Base-by-base conservation (phyloP, 78 protist genomes). In the Monosiga brevicollis region DNA sequence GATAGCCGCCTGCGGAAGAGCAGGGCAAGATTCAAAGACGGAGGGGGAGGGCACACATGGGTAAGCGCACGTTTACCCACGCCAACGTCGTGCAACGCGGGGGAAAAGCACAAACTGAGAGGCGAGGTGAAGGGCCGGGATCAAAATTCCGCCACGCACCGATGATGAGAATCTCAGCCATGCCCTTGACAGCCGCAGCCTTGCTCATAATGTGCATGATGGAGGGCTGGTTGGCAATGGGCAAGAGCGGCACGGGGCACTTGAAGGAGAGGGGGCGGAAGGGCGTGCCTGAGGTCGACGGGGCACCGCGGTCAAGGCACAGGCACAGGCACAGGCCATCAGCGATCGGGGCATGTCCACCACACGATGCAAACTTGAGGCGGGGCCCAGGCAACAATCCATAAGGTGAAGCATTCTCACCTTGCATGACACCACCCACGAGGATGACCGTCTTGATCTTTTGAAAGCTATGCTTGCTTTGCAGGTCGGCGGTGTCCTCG, bases 231-330 rank as follows among this genome's bases (percentile, higher is more conserved):
- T 84, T 83, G 10, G 87, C 91, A 3, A 88, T 1, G 39, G 87
- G 91, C 22, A 88, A 83, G 24, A 88, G 83, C 34, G 91, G 87
- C 84, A 35, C 84, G 0, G 83, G 79, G 20, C 20, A 2, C 38
- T 78, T 26, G 54, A 88, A 11, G 26, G 87, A 88, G 32, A 88
- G 71, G 6, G 91, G 87, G n/a, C 87, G 81, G 62, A 75, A 83
- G 40, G 77, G 71, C 38, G 80, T 83, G 11, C 80, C 87, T 83
- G 78, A 10, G 11, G 62, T 49, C 15, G 62, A 49, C 62, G 29
- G 15, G 62, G 15, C 62, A 49, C 62, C 62, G 15, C 6, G 29
- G 15, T 6, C 62, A 15, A 49, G 29, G 15, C 62, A 49, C 62
- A 49, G 29, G 15, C 62, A 49, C 62, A 49, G 29, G 15, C 62